Evolutionary conservation across 169 alveolate species (phyloP), one percentile per base, ranked within the genome.

Genomic region (Plasmodium knowlesi): DNA sequence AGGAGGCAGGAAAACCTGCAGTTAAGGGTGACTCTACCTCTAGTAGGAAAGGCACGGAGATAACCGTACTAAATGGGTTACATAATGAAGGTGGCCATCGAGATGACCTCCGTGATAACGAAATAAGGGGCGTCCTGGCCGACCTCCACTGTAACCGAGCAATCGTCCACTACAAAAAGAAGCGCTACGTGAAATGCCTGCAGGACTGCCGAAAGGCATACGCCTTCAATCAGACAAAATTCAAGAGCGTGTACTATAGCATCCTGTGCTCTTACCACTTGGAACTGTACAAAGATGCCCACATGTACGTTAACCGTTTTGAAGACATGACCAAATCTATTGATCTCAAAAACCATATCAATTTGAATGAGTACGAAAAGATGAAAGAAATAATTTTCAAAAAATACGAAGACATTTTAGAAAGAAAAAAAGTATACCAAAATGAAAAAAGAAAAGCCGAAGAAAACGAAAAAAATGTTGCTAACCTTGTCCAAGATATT

Each of bases 61-160:
- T 61, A 61, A 61, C 14, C 34, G 1, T 25, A 61, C 74, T 2
- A 74, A 74, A 74, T 34, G 83, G 14, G n/a, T 25, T 12, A 6
- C 28, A 74, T 10, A 22, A 30, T 9, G n/a, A n/a, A 10, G n/a
- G 12, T 43, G 54, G 54, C n/a, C 54, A 43, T n/a, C 16, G n/a
- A 1, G 54, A 43, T 43, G n/a, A 2, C n/a, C 16, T 0, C 16
- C 14, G 43, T 43, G 43, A 28, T 57, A 61, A 86, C 37, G 82
- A 86, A 30, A 74, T 76, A 53, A 76, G 32, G 39, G 41, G 28
- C 43, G 34, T 89, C 41, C 73, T 89, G n/a, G 61, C 90, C 19
- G 94, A 89, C 25, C 71, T 89, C 8, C 81, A 89, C 78, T 79
- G 89, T 30, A 89, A 89, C 71, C 81, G 81, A 41, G 88, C 90